phyloP scores from a whole-genome alignment of 2,329 filamentous ascomycete species.

The Colletotrichum musae region DNA sequence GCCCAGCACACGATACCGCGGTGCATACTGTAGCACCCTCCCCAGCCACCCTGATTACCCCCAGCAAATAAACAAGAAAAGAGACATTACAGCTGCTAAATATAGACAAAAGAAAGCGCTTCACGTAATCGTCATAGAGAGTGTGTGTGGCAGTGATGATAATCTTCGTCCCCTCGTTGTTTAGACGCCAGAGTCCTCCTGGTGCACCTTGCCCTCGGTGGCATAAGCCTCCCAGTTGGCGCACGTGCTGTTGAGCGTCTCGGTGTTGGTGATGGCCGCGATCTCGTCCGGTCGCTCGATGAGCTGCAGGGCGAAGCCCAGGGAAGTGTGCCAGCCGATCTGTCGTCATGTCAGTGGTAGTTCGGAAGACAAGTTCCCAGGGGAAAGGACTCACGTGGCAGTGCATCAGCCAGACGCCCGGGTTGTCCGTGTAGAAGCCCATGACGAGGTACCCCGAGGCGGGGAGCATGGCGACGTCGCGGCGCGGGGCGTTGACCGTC shows the following conservation, averaged over 20 bases:
- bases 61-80: too few relatives aligned
- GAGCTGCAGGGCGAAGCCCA: constrained; percentile 45
- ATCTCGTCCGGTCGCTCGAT: constrained; percentile 43
- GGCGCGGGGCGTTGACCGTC: constrained; percentile 62
- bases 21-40: background rate
- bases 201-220: constrained; percentile 29
- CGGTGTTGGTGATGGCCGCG: constrained; percentile 37
- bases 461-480: constrained; percentile 66
- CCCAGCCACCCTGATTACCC: too few relatives aligned
- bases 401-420: constrained; percentile 65
- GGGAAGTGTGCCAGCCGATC: constrained; percentile 43
- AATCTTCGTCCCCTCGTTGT: too few relatives aligned
- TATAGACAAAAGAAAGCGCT: too few relatives aligned
- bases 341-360: constrained; percentile 1
- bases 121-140: constrained; percentile 19
- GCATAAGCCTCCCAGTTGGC: constrained; percentile 40
- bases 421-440: constrained; percentile 64
- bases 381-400: constrained; percentile 53
- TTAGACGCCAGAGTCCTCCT: constrained; percentile 45
- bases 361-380: background rate
- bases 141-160: background rate
- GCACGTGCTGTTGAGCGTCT: constrained; percentile 37
- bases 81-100: too few relatives aligned
- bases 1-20: background rate
- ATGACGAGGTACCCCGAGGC: constrained; percentile 62